A percentile compares a stretch with the other conserved stretches of the same genome.
phyloP scores from a whole-genome alignment of 176 grass and related monocot genomes.

The Aegilops umbellulata region DNA sequence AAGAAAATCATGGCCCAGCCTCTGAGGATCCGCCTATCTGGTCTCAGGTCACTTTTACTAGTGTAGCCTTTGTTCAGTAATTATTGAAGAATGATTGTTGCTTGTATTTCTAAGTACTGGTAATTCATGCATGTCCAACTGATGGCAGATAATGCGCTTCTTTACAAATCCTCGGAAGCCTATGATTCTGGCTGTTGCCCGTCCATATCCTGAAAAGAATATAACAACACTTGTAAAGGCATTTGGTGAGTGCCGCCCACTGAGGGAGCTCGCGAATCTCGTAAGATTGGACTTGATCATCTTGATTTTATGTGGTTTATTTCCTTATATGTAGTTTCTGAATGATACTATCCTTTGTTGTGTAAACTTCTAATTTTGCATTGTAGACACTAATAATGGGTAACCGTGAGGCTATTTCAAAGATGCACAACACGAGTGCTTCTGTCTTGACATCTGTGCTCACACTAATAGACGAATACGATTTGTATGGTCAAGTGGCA shows the following conservation, averaged over 20 bases:
- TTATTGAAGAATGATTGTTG: background rate
- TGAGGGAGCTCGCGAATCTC: constrained; percentile 75
- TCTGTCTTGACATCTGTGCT: constrained; percentile 71
- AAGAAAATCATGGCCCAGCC: constrained; percentile 48
- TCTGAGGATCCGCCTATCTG: constrained; percentile 71
- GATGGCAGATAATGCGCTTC: constrained; percentile 81
- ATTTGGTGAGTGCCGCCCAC: constrained; percentile 79
- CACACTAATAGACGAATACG: constrained; percentile 80
- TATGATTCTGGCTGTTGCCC: constrained; percentile 81
- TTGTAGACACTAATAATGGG: constrained; percentile 77
- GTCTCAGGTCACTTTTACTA: constrained; percentile 55
- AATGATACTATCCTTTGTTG: background rate
- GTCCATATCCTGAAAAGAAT: constrained; percentile 77
- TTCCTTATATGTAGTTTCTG: background rate
- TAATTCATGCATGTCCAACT: constrained; percentile 14
- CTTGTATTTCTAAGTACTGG: constrained; percentile 22
- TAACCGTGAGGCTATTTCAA: constrained; percentile 80
- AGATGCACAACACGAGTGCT: constrained; percentile 75
- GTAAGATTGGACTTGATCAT: constrained; percentile 41
- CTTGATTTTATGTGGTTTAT: constrained; percentile 8
- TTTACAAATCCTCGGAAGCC: constrained; percentile 86
- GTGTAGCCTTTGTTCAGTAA: background rate
- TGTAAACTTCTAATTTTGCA: constrained; percentile 14
- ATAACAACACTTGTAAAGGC: constrained; percentile 72
- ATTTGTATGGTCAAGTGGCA: constrained; percentile 83